A percentile compares a stretch with the other conserved stretches of the same genome.
Evolutionary conservation across 2,329 filamentous ascomycete genomes (phyloP).

Genomic region (Hypomyces rosellus): DNA sequence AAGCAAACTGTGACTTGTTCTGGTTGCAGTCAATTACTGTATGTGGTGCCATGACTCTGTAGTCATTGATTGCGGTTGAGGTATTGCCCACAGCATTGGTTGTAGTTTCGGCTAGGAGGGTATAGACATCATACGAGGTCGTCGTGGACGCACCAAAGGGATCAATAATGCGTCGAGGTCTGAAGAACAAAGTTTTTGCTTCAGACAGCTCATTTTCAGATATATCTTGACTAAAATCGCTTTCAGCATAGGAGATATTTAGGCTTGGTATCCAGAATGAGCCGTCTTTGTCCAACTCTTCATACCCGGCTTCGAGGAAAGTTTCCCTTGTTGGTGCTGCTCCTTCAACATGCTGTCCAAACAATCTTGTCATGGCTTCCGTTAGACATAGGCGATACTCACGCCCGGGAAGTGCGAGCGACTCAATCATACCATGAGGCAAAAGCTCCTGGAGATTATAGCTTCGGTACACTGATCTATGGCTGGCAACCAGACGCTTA

Average conservation of each 20-base stretch:
- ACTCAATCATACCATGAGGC: not conserved
- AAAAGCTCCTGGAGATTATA: not conserved
- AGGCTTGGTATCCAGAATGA: not conserved
- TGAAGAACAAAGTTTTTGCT: not conserved
- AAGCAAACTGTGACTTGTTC: constrained; percentile 5
- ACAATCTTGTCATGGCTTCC: not conserved
- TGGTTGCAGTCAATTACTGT: constrained; percentile 8
- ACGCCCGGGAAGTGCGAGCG: too few relatives aligned
- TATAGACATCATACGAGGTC: not conserved
- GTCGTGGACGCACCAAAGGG: not conserved
- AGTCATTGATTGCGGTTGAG: not conserved
- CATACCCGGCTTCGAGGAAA: too few relatives aligned
- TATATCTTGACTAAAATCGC: not conserved
- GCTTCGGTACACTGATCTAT: not conserved
- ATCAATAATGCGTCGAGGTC: not conserved
- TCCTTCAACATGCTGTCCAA: too few relatives aligned
- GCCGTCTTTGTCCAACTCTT: not conserved
- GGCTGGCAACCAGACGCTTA: not conserved
- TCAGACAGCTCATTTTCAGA: not conserved
- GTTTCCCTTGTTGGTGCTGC: too few relatives aligned
- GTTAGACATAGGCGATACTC: not conserved
- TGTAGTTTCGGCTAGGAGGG: not conserved
- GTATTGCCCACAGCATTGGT: not conserved
- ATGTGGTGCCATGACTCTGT: constrained; percentile 6
- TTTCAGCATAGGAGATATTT: not conserved